Evolutionary conservation across 441 rosid genomes (phyloP), one percentile per base, ranked within the genome.

Genomic region (Euphorbia celastroides): DNA sequence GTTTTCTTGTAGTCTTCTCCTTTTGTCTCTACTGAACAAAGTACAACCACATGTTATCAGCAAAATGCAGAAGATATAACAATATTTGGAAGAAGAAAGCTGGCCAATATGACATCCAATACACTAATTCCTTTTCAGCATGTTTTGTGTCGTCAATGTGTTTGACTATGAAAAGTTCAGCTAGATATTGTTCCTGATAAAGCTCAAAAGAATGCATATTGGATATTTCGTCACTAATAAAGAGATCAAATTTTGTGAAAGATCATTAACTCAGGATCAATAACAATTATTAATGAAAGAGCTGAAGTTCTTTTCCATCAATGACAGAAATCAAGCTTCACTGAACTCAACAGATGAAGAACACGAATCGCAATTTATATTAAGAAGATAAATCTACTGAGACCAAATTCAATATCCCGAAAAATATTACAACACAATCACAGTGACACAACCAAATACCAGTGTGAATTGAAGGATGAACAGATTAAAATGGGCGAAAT

Each of bases 1-100:
- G 11, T 55, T 60, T 31, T 31, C 58, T 25, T 38, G 14, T 41
- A 20, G 65, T 79, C 60, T 57, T 63, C 42, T 44, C 30, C 48
- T 62, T 54, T 64, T 71, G 71, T 55, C 58, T 38, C 44, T 55
- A 13, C 31, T 26, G 17, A 23, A 55, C 22, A 65, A 70, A 25
- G 63, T 7, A 69, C 25, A 25, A 67, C 7, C 62, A 57, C 51
- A 44, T 2, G 2, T 44, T 44, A 44, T 14, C n/a, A 44, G 51
- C 2, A 44, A 44, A 44, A 44, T 2, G 1, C 51, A 7, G 17
- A 5, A 44, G 51, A 44, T 44, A 44, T 44, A 44, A 44, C 51
- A 42, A 42, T 44, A 44, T 17, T 1, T 14, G 1, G n/a, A 14
- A 7, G 7, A 44, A 7, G 7, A 44, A 44, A 44, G 48, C 3